Evolutionary conservation across 257 asterid species (phyloP), one percentile per base, ranked within the genome.

Genomic region (Solanum tarijense): DNA sequence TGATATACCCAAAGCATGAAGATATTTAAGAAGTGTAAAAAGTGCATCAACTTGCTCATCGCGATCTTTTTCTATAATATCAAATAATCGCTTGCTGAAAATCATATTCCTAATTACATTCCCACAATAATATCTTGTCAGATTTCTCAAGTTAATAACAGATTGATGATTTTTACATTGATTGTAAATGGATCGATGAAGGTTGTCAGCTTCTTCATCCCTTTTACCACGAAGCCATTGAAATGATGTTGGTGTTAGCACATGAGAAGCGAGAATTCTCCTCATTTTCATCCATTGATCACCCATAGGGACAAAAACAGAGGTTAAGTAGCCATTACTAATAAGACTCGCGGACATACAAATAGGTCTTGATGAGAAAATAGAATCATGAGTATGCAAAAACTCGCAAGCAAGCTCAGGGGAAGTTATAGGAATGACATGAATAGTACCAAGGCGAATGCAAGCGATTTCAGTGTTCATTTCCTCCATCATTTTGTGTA

Each of bases 391-490:
- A 2, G 55, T 75, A 41, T 48, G 78, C 46, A 88, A 68, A 73
- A 90, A 88, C 65, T 69, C 86, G 4, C 89, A n/a, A 36, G 89
- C 88, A 32, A 90, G 83, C 36, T 90, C 90, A 6, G 90, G 88
- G 35, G 90, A 88, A 12, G 85, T 76, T 73, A 90, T 88, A 6
- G 89, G 58, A 75, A 90, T 86, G 14, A 86, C 66, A 14, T 79
- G 55, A 12, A 62, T 34, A 3, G 5, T 18, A 4, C 86, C 89
- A 3, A 89, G 58, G 27, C 76, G 89, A 21, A 89, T 87, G 43
- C 87, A 86, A 12, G 89, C 87, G 31, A 89, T 89, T 31, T 89
- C 82, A 3, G 89, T 71, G 4, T 83, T 32, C 34, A 39, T 82
- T 86, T 89, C 82, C 7, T 86, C 35, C 90, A 89, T 86, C 7